These are phyloP conservation scores for Boletus rubescentipes DNA, from an alignment of 768 basidiomycete species.

Conservation along the genomic window DNA sequence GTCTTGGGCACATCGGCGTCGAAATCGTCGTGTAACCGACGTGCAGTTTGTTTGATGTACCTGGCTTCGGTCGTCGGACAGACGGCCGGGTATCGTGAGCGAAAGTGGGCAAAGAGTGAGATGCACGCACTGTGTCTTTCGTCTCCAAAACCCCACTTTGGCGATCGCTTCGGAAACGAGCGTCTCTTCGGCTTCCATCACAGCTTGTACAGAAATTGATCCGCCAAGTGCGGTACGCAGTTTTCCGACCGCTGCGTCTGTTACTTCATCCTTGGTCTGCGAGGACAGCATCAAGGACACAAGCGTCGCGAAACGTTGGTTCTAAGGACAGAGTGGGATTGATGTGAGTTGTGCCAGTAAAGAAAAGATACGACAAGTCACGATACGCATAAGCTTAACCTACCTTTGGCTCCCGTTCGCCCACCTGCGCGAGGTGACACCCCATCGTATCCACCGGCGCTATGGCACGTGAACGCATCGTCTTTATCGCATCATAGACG, in stretches of 20 bases:
- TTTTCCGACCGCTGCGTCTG: constrained; percentile 72
- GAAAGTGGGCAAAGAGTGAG: too few species aligned
- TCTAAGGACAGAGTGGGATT: constrained; percentile 37
- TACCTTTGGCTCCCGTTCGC: constrained; percentile 68
- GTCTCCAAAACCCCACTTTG: constrained; percentile 92
- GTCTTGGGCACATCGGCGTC: constrained; percentile 87
- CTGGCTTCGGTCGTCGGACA: constrained; percentile 32
- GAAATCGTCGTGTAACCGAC: constrained; percentile 66
- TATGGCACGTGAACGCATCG: constrained; percentile 66
- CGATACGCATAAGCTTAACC: background rate
- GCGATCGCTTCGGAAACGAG: constrained; percentile 74
- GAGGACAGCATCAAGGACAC: constrained; percentile 94
- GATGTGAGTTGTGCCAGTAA: too few species aligned
- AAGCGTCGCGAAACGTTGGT: constrained; percentile 77
- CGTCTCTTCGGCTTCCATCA: constrained; percentile 61
- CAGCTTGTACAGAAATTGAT: constrained; percentile 68
- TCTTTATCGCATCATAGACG: constrained; percentile 67
- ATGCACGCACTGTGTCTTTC: constrained; percentile 71
- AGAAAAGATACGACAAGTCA: too few species aligned
- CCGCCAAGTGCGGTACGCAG: constrained; percentile 76
- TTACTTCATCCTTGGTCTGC: constrained; percentile 93
- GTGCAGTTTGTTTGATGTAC: constrained; percentile 74
- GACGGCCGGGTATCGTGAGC: too few species aligned
- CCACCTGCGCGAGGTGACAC: constrained; percentile 66
- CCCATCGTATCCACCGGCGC: constrained; percentile 96